Percentiles rank a stretch among this genome's conserved stretches.
Evolutionary conservation across 768 basidiomycete genomes (phyloP).

Genomic region (Fomitopsis serialis): DNA sequence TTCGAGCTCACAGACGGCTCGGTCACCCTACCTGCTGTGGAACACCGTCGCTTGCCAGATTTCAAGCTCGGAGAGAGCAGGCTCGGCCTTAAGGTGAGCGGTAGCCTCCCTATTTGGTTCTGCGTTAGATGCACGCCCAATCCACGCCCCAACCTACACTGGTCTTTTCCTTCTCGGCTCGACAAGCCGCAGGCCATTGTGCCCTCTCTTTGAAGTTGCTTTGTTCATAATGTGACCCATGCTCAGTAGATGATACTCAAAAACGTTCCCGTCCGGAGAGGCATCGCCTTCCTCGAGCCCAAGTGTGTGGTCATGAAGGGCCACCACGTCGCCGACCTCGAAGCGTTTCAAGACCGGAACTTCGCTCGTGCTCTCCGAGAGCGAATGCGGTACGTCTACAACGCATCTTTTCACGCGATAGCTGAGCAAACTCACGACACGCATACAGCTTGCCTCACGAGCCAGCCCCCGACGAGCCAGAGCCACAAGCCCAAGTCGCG

Average conservation of each 20-base stretch:
- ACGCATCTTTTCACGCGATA: neutral
- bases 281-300: conserved; percentile 76
- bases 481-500: conserved; percentile 3
- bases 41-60: conserved; percentile 62
- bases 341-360: conserved; percentile 47
- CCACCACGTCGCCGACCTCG: conserved; percentile 58
- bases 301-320: conserved; percentile 55
- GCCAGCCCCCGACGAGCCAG: conserved; percentile 5
- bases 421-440: neutral
- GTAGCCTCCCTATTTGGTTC: neutral
- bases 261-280: conserved; percentile 60
- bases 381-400: conserved; percentile 58
- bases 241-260: conserved; percentile 58
- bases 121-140: too few species aligned
- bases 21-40: conserved; percentile 65
- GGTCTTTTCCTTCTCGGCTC: too few species aligned
- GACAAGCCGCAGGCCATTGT: neutral
- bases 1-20: conserved; percentile 79
- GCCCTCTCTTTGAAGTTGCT: neutral
- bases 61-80: conserved; percentile 71
- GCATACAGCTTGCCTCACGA: conserved; percentile 1
- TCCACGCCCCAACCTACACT: too few species aligned
- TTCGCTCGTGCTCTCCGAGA: conserved; percentile 58
- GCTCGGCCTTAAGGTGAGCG: conserved; percentile 74
- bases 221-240: neutral